phyloP scores from a whole-genome alignment of 2,329 filamentous ascomycete species.

The Alternaria ethzedia region DNA sequence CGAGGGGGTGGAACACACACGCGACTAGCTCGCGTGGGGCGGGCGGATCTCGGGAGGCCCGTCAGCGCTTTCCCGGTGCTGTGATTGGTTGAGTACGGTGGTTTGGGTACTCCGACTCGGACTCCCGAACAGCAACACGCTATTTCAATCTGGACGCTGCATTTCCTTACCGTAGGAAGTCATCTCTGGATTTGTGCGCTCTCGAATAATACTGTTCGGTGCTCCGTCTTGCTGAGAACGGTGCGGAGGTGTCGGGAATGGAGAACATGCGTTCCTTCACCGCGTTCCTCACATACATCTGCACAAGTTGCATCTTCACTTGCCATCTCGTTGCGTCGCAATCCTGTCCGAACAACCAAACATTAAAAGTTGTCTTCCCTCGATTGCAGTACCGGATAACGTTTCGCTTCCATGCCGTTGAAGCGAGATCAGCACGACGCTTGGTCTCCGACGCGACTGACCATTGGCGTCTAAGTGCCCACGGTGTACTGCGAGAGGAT shows the following conservation, averaged over 20 bases:
- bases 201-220: neutral
- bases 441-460: no score
- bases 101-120: neutral
- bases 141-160: neutral
- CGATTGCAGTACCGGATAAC: no score
- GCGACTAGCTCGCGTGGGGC: neutral
- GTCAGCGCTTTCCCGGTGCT: neutral
- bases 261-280: neutral
- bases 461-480: no score
- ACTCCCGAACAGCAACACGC: neutral
- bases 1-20: neutral
- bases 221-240: neutral
- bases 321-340: neutral
- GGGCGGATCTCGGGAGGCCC: neutral
- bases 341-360: no score
- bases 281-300: neutral
- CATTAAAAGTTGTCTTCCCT: no score
- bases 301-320: neutral
- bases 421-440: no score
- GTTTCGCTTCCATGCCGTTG: no score
- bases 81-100: neutral
- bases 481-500: no score
- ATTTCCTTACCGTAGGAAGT: neutral
- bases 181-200: neutral
- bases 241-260: neutral